phyloP scores from a whole-genome alignment of 768 basidiomycete genomes.

The Russula dissimulans region DNA sequence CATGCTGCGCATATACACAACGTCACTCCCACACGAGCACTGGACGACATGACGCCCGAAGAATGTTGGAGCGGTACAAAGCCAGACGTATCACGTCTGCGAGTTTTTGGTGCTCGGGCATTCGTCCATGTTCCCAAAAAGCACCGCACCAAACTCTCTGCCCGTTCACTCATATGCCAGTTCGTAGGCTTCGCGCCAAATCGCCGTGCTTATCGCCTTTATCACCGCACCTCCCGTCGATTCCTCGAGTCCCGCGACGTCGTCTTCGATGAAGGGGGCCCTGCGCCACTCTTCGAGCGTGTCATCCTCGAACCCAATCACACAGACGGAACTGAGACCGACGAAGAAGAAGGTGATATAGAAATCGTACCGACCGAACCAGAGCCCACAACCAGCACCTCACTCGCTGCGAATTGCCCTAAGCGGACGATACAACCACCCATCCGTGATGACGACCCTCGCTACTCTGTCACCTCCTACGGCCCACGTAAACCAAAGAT shows the following conservation, averaged over 20 bases:
- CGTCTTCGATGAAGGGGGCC: no score
- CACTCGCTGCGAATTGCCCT: no score
- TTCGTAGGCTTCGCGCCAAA: slow-evolving; percentile 17
- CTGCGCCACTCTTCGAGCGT: no score
- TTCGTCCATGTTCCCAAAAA: slow-evolving; percentile 6
- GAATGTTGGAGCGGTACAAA: slow-evolving; percentile 15
- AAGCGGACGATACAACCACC: no score
- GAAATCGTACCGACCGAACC: no score
- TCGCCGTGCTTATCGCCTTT: not conserved
- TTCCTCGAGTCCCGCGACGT: no score
- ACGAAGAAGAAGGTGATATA: no score
- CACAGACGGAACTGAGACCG: no score
- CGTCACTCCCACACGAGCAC: slow-evolving; percentile 5
- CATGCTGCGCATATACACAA: not conserved
- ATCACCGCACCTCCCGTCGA: no score
- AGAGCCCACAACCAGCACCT: no score
- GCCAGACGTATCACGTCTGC: slow-evolving; percentile 8
- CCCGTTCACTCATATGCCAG: slow-evolving; percentile 4
- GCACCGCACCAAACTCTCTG: slow-evolving; percentile 7
- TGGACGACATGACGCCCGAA: slow-evolving; percentile 15
- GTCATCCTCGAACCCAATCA: no score
- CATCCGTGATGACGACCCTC: no score
- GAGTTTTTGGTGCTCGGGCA: slow-evolving; percentile 10
- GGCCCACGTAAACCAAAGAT: not conserved
- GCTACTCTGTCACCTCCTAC: not conserved